Evolutionary conservation across 1,139 yeast species (phyloP), one percentile per base, ranked within the genome.

Genomic region (Sugiyamaella grinbergsii): DNA sequence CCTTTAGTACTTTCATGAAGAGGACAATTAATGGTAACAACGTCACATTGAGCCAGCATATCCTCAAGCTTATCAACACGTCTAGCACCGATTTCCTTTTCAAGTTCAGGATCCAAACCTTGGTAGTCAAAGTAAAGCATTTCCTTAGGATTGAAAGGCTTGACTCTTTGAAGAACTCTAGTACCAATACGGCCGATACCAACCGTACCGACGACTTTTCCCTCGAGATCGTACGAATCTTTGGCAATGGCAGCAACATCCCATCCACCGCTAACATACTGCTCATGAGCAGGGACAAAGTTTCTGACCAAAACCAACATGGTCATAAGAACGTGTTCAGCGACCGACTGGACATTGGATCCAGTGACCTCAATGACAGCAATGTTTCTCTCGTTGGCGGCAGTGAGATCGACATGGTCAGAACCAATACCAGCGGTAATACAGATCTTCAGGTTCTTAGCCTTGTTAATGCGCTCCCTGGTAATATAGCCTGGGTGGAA

Each of bases 381-480:
- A 62, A 85, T 78, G 54, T 74, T 71, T 53, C 70, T 66, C 61
- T 79, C 78, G 66, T 84, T 83, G 58, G 89, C 88, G 58, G 86
- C 85, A 59, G 77, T 77, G 62, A 85, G 75, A 62, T 85, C 93
- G 57, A 85, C 75, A 68, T 85, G 94, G 66, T 85, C 94, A n/a
- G 88, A 82, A 6, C 94, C 94, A 56, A 85, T 89, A 59, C 93
- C 94, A 4, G 94, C 94, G 47, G 91, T 85, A 61, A 85, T 74
- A 57, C 84, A 76, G 52, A 83, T 67, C 72, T 84, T 85, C 70
- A 85, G 76, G 56, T 85, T 84, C 63, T 82, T 82, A 41, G 93
- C 93, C 64, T 79, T 78, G 48, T 71, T 80, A 56, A 85, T 75
- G 62, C 93, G 76, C 62, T 80, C 82, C 54, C 73, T 73, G 47